Conservation (phyloP, 2,329 filamentous ascomycete genomes). For the Fusarium bactridioides region DNA sequence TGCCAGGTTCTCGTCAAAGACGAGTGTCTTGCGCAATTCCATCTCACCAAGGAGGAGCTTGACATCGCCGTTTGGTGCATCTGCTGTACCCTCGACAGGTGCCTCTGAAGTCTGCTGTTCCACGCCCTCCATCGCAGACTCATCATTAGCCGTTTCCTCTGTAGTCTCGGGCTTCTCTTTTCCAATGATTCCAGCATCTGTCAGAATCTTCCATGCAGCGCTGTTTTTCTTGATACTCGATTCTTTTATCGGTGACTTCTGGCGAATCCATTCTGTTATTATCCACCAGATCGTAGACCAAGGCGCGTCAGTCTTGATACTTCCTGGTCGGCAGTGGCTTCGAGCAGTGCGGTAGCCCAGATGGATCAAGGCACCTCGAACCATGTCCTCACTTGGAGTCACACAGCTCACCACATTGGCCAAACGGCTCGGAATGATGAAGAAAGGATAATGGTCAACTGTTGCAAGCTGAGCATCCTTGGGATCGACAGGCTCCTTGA, state of each 20-base stretch:
- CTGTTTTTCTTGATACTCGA: constrained; percentile 73
- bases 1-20: constrained; percentile 83
- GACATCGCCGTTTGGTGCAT: constrained; percentile 34
- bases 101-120: constrained; percentile 30
- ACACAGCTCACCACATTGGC: constrained; percentile 80
- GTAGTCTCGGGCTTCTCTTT: constrained; percentile 43
- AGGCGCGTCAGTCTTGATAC: constrained; percentile 91
- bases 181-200: constrained; percentile 47
- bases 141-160: constrained; percentile 24
- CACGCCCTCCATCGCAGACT: constrained; percentile 53
- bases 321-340: constrained; percentile 88
- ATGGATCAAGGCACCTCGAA: constrained; percentile 82
- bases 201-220: constrained; percentile 75
- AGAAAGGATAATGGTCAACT: constrained; percentile 83
- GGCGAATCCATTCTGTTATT: constrained; percentile 89
- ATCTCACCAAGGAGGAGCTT: constrained; percentile 35
- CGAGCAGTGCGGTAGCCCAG: constrained; percentile 85
- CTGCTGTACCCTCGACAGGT: background rate
- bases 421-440: constrained; percentile 78
- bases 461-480: constrained; percentile 64
- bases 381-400: constrained; percentile 78
- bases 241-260: constrained; percentile 80
- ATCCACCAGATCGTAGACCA: constrained; percentile 92
- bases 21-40: constrained; percentile 64
- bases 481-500: constrained; percentile 47